Percentiles rank a stretch among this genome's conserved stretches.
Conservation (phyloP, 2,329 filamentous ascomycete genomes). For the Thermochaetoides dissita region DNA sequence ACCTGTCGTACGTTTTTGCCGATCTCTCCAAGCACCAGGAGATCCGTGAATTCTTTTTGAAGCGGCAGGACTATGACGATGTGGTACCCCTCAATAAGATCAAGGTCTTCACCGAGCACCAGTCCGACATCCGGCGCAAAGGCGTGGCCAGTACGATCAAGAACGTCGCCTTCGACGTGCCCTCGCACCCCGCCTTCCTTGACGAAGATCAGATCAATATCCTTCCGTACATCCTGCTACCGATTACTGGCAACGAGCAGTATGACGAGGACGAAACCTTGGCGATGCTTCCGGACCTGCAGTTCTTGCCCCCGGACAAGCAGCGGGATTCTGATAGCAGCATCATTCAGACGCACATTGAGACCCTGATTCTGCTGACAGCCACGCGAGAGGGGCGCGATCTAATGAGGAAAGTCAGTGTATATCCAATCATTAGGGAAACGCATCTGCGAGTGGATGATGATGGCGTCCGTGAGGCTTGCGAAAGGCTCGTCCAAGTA, state of each 20-base stretch:
- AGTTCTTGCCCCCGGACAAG: conserved; percentile 82
- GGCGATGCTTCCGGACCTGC: conserved; percentile 77
- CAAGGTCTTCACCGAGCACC: conserved; percentile 86
- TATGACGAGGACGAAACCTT: conserved; percentile 77
- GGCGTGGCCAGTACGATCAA: conserved; percentile 97
- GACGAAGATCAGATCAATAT: conserved; percentile 62
- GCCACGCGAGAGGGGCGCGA: conserved; percentile 66
- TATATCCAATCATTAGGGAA: conserved; percentile 83
- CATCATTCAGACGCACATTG: conserved; percentile 76
- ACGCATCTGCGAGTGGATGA: conserved; percentile 66
- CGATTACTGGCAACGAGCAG: conserved; percentile 76
- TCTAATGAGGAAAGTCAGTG: conserved; percentile 57
- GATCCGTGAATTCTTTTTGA: conserved; percentile 61
- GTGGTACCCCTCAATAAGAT: conserved; percentile 87
- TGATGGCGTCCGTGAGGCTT: conserved; percentile 68
- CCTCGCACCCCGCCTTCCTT: conserved; percentile 57
- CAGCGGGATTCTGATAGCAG: conserved; percentile 60
- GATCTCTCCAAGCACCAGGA: conserved; percentile 74
- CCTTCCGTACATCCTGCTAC: conserved; percentile 75
- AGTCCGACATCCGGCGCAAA: conserved; percentile 66
- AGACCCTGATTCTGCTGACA: conserved; percentile 72
- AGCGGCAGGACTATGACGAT: conserved; percentile 59
- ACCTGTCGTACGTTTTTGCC: conserved; percentile 85
- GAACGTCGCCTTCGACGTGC: conserved; percentile 74
- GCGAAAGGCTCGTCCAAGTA: conserved; percentile 80